Base-by-base conservation (phyloP, 2,329 filamentous ascomycete species). In the Sporothrix protearum region DNA sequence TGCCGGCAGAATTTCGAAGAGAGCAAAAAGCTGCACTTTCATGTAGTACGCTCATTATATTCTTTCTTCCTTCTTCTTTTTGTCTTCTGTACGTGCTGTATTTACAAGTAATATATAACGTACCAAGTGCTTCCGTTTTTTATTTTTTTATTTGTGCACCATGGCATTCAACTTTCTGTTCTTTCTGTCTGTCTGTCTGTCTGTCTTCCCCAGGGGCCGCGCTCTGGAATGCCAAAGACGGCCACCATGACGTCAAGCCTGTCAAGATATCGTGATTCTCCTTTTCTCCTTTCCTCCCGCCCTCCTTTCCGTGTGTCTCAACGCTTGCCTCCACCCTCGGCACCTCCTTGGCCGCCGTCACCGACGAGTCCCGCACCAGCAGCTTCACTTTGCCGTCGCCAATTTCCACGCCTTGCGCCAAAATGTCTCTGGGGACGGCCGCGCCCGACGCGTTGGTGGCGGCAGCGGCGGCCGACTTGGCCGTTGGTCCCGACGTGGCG, bases 351-450 rank as follows among this genome's bases (percentile, higher is more conserved):
- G 47, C 47, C 22, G 66, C 70, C 59, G 59, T 68, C 28, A 75
- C 73, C 36, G 79, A 78, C 42, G 79, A 77, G 74, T 84, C 88
- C 75, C 88, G 83, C 70, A 91, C 88, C 74, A 91, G 81, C 76
- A 91, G 83, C 79, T 87, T 84, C 71, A 91, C 88, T 80, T 89
- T 90, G 75, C 88, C 88, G 72, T 89, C 87, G 39, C 88, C 88
- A 77, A 90, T 90, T 80, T 90, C 88, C 57, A 89, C 86, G n/a
- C 88, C 88, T 78, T 90, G 87, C 75, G 86, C 86, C 63, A 90
- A 81, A 72, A 90, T 87, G 76, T 90, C 88, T 71, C 83, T 82
- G 72, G 79, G 80, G 25, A 67, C 66, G 63, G 79, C 78, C 30
- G 19, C 42, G 5, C 9, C 39, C 39, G 39, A 8, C 9, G 42